Conservation (phyloP, 768 basidiomycete genomes). For the Lactarius sp. region DNA sequence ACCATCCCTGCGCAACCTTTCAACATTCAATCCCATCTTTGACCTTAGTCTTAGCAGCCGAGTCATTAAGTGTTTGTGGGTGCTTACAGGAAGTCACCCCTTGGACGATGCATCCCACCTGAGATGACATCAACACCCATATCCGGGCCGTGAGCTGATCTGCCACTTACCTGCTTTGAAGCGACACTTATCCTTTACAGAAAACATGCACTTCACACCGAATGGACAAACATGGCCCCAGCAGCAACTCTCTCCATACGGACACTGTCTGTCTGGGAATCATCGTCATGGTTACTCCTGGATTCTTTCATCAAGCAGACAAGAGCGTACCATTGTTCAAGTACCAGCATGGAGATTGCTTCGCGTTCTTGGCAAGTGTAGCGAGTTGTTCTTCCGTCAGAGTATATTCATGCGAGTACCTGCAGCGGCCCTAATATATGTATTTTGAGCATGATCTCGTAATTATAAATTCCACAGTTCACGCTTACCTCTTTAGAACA, state of each 20-base stretch:
- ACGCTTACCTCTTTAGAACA: constrained; percentile 62
- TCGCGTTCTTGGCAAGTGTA: constrained; percentile 68
- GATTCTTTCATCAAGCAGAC: neutral
- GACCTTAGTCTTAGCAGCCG: constrained; percentile 4
- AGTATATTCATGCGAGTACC: constrained; percentile 78
- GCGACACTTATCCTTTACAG: constrained; percentile 81
- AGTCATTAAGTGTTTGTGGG: neutral
- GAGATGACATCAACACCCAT: neutral
- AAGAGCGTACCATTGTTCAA: constrained; percentile 61
- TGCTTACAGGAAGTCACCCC: constrained; percentile 4
- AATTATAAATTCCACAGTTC: neutral
- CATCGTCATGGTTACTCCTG: neutral
- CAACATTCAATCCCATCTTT: constrained; percentile 6
- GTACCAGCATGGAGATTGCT: constrained; percentile 84
- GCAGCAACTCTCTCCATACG: constrained; percentile 71
- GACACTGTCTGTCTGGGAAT: constrained; percentile 57
- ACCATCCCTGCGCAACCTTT: neutral
- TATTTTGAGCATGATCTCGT: neutral
- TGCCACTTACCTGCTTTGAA: constrained; percentile 62
- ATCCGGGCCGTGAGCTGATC: neutral
- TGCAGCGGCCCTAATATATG: constrained; percentile 46
- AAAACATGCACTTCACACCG: constrained; percentile 50
- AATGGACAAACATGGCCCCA: constrained; percentile 84
- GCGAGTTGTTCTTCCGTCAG: constrained; percentile 67
- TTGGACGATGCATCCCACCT: constrained; percentile 41